Percentiles rank a stretch among this genome's conserved stretches.
These are phyloP conservation scores for Linnemannia hyalina DNA, from an alignment of 192 early-diverging fungal species.

Conservation along the genomic window DNA sequence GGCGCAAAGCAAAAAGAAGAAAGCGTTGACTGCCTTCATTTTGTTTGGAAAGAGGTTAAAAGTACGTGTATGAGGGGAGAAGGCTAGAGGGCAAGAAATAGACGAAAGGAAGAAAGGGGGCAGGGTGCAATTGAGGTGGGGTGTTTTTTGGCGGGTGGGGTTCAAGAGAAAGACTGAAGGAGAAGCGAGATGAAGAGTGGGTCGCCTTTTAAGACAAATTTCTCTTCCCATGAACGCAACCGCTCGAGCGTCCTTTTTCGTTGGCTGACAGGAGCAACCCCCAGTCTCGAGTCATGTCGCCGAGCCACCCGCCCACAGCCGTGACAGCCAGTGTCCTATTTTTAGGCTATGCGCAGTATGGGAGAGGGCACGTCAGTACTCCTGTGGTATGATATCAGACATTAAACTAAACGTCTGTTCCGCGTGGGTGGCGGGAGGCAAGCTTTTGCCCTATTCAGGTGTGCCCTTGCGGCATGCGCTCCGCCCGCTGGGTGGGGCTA, in stretches of 20 bases:
- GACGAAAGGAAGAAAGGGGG: slow-evolving; percentile 17
- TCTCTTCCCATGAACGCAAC: slow-evolving; percentile 23
- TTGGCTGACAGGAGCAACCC: slow-evolving; percentile 23
- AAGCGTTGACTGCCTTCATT: slow-evolving; percentile 33
- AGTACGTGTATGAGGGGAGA: slow-evolving; percentile 21
- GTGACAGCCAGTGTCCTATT: slow-evolving; percentile 9
- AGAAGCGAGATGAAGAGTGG: slow-evolving; percentile 24
- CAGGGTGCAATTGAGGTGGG: slow-evolving; percentile 20
- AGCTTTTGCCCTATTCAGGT: slow-evolving; percentile 18
- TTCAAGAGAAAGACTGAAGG: slow-evolving; percentile 20
- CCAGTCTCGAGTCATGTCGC: slow-evolving; percentile 31
- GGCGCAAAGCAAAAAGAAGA: slow-evolving; percentile 30
- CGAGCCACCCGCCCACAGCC: slow-evolving; percentile 20
- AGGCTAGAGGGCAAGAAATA: slow-evolving; percentile 16
- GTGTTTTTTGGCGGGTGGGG: slow-evolving; percentile 27
- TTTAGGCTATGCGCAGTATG: slow-evolving; percentile 25
- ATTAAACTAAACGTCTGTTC: slow-evolving; percentile 14
- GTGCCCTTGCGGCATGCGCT: slow-evolving; percentile 10
- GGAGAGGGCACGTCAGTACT: slow-evolving; percentile 17
- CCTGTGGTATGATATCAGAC: slow-evolving; percentile 20
- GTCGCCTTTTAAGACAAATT: slow-evolving; percentile 30
- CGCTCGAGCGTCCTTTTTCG: slow-evolving; percentile 22
- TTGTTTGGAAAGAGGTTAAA: slow-evolving; percentile 23
- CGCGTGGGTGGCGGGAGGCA: slow-evolving; percentile 13
- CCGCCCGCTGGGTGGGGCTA: slow-evolving; percentile 5